Percentiles rank a stretch among this genome's conserved stretches.
These are phyloP conservation scores for Cryptococcus floricola DNA, from an alignment of 1,284 basidiomycete species.

Conservation along the genomic window DNA sequence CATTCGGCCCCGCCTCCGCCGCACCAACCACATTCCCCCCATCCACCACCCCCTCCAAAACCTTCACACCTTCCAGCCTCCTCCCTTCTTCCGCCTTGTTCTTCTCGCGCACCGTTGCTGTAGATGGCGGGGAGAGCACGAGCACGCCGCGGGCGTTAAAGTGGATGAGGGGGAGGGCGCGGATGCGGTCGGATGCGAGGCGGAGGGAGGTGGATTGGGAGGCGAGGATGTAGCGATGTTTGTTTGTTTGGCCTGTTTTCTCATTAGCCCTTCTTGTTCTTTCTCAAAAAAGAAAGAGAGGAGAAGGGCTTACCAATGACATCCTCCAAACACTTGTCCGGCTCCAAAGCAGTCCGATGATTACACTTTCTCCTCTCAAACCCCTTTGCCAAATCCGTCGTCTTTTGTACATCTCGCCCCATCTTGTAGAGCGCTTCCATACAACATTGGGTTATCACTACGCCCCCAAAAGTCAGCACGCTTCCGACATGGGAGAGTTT, in stretches of 20 bases:
- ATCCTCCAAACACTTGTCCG: constrained; percentile 75
- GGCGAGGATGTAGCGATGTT: constrained; percentile 83
- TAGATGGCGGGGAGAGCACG: constrained; percentile 80
- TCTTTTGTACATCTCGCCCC: constrained; percentile 64
- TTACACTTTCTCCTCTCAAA: constrained; percentile 94
- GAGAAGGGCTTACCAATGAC: constrained; percentile 66
- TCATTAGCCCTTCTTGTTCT: background rate
- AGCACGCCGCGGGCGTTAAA: constrained; percentile 80
- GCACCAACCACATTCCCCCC: constrained; percentile 55
- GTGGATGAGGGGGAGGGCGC: constrained; percentile 81
- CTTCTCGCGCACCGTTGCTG: constrained; percentile 68
- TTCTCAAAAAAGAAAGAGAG: background rate
- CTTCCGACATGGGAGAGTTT: background rate
- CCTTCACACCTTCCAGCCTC: constrained; percentile 43
- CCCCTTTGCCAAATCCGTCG: constrained; percentile 81
- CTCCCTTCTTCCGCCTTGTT: constrained; percentile 52
- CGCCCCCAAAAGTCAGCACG: background rate
- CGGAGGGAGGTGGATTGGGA: constrained; percentile 71
- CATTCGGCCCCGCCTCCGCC: constrained; percentile 40
- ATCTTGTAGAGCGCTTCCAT: constrained; percentile 83
- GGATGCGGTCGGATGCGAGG: constrained; percentile 61
- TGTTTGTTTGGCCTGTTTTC: constrained; percentile 66
- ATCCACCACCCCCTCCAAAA: constrained; percentile 37
- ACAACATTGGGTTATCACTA: constrained; percentile 96
- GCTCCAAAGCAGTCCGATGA: constrained; percentile 73